Evolutionary conservation across 352 stramenopile species (phyloP).

Genomic region (Phytopythium litorale): DNA sequence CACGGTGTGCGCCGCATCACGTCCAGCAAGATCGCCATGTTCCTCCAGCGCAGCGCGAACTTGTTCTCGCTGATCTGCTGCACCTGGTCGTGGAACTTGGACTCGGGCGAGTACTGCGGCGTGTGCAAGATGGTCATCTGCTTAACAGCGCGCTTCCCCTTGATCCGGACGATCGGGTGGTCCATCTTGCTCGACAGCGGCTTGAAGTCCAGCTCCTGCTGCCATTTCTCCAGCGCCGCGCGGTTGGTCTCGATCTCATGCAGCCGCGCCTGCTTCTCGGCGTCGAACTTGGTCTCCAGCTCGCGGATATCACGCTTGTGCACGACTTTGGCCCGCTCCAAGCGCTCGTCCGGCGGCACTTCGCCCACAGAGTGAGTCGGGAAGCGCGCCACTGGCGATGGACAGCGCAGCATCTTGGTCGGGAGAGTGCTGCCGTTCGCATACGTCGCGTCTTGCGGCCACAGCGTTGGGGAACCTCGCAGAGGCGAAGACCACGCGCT

Average conservation of each 20-base stretch:
- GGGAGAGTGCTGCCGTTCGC: slow-evolving; percentile 25
- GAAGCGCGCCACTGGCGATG: slow-evolving; percentile 36
- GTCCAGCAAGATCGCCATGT: slow-evolving; percentile 39
- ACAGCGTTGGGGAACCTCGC: slow-evolving; percentile 41
- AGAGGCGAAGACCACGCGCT: slow-evolving; percentile 28
- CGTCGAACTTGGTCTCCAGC: slow-evolving; percentile 26
- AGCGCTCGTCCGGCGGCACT: slow-evolving; percentile 17
- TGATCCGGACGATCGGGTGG: slow-evolving; percentile 37
- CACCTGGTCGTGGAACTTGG: slow-evolving; percentile 31
- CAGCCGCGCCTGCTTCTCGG: slow-evolving; percentile 25
- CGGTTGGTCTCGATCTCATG: slow-evolving; percentile 33
- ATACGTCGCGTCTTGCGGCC: slow-evolving; percentile 46
- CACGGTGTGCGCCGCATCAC: slow-evolving; percentile 57
- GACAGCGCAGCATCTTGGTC: slow-evolving; percentile 36
- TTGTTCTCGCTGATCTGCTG: slow-evolving; percentile 26
- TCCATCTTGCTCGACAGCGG: slow-evolving; percentile 38
- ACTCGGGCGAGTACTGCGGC: slow-evolving; percentile 34
- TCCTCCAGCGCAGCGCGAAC: slow-evolving; percentile 45
- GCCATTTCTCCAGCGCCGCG: slow-evolving; percentile 15
- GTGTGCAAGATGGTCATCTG: slow-evolving; percentile 48
- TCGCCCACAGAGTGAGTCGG: slow-evolving; percentile 21
- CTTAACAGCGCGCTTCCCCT: slow-evolving; percentile 24
- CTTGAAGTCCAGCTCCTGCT: slow-evolving; percentile 36
- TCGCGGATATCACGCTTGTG: slow-evolving; percentile 22
- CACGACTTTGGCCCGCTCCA: slow-evolving; percentile 16